Base-by-base conservation (phyloP, 2,329 filamentous ascomycete genomes). In the Boeremia exigua region DNA sequence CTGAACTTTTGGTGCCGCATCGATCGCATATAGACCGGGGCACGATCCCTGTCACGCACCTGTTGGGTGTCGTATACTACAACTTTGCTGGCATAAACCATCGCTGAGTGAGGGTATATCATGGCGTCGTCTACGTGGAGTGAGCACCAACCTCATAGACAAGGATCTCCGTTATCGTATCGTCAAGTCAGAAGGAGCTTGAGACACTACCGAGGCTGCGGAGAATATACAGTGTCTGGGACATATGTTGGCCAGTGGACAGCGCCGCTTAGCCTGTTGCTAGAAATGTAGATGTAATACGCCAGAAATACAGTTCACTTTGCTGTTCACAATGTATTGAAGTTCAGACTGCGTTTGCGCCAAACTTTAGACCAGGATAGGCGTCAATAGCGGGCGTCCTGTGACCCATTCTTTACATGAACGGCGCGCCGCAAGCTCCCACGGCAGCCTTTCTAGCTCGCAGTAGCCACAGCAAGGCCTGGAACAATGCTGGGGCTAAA, bases 351-450 rank as follows among this genome's bases (percentile, higher is more conserved):
- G 38, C 36, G 30, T 39, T 34, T 38, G 32, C 42, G 48, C 53
- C 48, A 56, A 28, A 29, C 42, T 32, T 38, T 51, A 25, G 28
- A 27, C 47, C 17, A 33, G 36, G 19, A 28, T 28, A 39, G 17
- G 28, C 34, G 6, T 36, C 27, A 25, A 23, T 34, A 25, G 42
- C 17, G 23, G 39, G 39, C 33, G 14, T 46, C 19, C 40, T 43
- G 25, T 19, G 44, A 54, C 19, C 44, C 51, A 37, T 39, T 48
- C 40, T 49, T 45, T 45, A 2, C 17, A 19, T 14, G 15, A 33
- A 50, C 30, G 47, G 53, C 43, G 46, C 30, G 52, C 40, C 27
- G 40, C 36, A 46, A 55, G 51, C 37, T 42, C 32, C 29, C 36
- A 29, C 25, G 17, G 37, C 43, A 40, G 29, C 32, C 27, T 29